Evolutionary conservation across 768 basidiomycete species (phyloP).

Genomic region (Sporobolomyces pararoseus): DNA sequence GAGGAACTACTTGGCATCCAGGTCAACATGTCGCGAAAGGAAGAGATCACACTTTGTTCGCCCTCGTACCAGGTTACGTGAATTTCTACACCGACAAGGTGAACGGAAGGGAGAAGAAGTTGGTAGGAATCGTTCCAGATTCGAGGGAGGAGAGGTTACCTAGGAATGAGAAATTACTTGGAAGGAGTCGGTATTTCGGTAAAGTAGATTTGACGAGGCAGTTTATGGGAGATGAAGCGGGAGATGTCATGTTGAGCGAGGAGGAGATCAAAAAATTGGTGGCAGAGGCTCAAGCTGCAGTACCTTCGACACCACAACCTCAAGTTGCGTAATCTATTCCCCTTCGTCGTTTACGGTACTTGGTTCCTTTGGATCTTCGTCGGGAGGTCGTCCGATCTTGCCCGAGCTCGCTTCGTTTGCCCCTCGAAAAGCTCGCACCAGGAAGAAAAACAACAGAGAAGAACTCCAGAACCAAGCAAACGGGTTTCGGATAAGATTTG

Average conservation of each 20-base stretch:
- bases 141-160: constrained; percentile 76
- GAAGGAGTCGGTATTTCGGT: constrained; percentile 81
- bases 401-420: too few relatives aligned
- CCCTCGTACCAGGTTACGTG: constrained; percentile 81
- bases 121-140: constrained; percentile 75
- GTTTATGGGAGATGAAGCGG: constrained; percentile 9
- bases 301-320: neutral
- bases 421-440: too few relatives aligned
- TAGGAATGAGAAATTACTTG: constrained; percentile 65
- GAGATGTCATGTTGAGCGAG: constrained; percentile 17
- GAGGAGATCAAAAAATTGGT: constrained; percentile 28
- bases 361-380: too few relatives aligned
- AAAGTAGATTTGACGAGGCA: constrained; percentile 56
- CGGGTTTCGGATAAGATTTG: too few relatives aligned
- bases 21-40: constrained; percentile 94
- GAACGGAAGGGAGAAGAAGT: constrained; percentile 61
- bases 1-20: constrained; percentile 86
- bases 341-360: neutral
- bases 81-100: constrained; percentile 79
- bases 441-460: too few relatives aligned
- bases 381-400: too few relatives aligned
- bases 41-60: constrained; percentile 90
- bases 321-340: constrained; percentile 1
- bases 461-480: too few relatives aligned
- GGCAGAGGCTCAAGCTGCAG: constrained; percentile 14